Evolutionary conservation across 1,284 basidiomycete genomes (phyloP).

Genomic region (Sanghuangporus sanghuang): DNA sequence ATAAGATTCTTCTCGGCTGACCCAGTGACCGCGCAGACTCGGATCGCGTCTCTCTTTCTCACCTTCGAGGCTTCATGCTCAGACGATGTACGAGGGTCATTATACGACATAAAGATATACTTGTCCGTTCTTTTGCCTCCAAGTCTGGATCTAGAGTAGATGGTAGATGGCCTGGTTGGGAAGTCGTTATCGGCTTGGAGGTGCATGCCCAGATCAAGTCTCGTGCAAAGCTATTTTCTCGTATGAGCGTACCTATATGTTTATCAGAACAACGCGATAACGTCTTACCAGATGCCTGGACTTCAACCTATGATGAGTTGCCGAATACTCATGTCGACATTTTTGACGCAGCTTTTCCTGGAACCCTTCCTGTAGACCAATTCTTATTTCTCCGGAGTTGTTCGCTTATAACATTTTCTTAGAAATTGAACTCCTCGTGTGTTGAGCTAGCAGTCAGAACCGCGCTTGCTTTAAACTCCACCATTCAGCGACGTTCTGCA

Average conservation of each 20-base stretch:
- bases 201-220: slow-evolving; percentile 94
- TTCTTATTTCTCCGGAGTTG: background rate
- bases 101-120: background rate
- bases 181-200: slow-evolving; percentile 90
- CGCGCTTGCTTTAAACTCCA: slow-evolving; percentile 74
- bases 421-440: slow-evolving; percentile 78
- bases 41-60: background rate
- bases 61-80: background rate
- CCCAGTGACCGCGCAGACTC: background rate
- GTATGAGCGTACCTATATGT: slow-evolving; percentile 38
- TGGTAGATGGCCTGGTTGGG: slow-evolving; percentile 61
- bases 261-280: slow-evolving; percentile 6
- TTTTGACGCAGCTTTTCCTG: slow-evolving; percentile 91
- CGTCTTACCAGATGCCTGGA: slow-evolving; percentile 38
- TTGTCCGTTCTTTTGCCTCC: background rate
- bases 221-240: slow-evolving; percentile 85
- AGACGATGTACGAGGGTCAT: background rate
- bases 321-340: slow-evolving; percentile 78
- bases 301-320: slow-evolving; percentile 43
- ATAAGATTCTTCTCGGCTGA: background rate
- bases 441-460: slow-evolving; percentile 80
- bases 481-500: slow-evolving; percentile 68
- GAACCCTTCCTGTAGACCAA: slow-evolving; percentile 77
- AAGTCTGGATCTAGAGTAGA: slow-evolving; percentile 25
- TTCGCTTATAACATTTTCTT: slow-evolving; percentile 3